Conservation (phyloP, 2,329 filamentous ascomycete genomes). For the Talaromyces rugulosus region DNA sequence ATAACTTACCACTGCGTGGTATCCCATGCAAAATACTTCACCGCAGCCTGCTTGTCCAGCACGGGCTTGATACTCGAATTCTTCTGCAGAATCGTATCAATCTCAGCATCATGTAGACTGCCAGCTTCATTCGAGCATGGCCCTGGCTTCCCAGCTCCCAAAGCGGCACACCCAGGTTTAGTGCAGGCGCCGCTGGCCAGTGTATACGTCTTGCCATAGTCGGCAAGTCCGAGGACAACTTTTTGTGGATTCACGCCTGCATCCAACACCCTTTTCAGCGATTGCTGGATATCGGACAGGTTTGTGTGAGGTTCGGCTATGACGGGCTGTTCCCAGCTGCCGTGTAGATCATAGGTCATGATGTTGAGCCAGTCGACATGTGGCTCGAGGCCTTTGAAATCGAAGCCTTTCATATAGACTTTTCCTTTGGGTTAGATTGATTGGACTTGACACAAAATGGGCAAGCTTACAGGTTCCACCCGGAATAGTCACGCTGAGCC, state of each 20-base stretch:
- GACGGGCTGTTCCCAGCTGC: slow-evolving; percentile 19
- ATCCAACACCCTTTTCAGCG: slow-evolving; percentile 25
- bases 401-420: slow-evolving; percentile 23
- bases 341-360: slow-evolving; percentile 23
- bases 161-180: slow-evolving; percentile 18
- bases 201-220: slow-evolving; percentile 25
- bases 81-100: slow-evolving; percentile 19
- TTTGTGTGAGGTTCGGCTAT: slow-evolving; percentile 10
- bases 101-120: slow-evolving; percentile 22
- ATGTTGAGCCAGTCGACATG: slow-evolving; percentile 16
- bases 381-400: slow-evolving; percentile 17
- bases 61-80: slow-evolving; percentile 14
- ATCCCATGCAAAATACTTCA: slow-evolving; percentile 16
- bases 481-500: slow-evolving; percentile 10
- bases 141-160: slow-evolving; percentile 16
- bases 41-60: slow-evolving; percentile 17
- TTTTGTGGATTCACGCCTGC: slow-evolving; percentile 22
- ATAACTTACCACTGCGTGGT: slow-evolving; percentile 13
- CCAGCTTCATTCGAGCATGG: slow-evolving; percentile 20
- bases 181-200: slow-evolving; percentile 22
- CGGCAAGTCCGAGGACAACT: slow-evolving; percentile 27
- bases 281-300: slow-evolving; percentile 10
- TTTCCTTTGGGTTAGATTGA: background rate
- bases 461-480: slow-evolving; percentile 10
- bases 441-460: background rate